Evolutionary conservation across 2,329 filamentous ascomycete genomes (phyloP), one percentile per base, ranked within the genome.

Genomic region (Claviceps citrina): DNA sequence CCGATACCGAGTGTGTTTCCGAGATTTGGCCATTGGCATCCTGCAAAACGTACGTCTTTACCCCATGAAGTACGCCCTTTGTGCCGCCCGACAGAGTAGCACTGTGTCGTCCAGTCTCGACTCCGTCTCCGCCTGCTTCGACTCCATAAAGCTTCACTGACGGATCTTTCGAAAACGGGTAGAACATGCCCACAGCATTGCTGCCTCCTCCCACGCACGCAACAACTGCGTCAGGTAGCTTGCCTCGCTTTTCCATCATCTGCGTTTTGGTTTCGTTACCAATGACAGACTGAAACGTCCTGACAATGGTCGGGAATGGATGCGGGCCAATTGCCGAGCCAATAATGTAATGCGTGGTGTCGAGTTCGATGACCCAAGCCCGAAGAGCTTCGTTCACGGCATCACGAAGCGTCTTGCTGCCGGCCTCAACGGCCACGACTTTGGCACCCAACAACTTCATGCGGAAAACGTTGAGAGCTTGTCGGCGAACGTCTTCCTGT

Each of bases 111-210:
- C 65, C 60, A 0, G 91, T 96, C 44, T 95, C 82, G 13, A 96
- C 56, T 45, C 91, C 91, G 52, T 96, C 91, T 45, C 91, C 91
- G 30, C 85, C 91, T 10, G 91, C 91, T 66, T 98, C 91, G 2
- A 98, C 87, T 48, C 91, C 91, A 10, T 96, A 69, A 3, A 95
- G 73, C 64, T 87, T 86, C 44, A 98, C 91, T 44, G 71, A 78
- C 0, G 72, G 71, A 53, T 98, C 89, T 31, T 85, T 77, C 46
- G 81, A 72, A 65, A 98, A 98, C 39, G 91, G 91, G 62, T 89
- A 93, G 68, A 98, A 98, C 87, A 96, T 98, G 64, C 91, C 91
- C 3, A 82, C 80, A 2, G 91, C 91, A 58, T 98, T 98, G 58
- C 80, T 87, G 43, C 91, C 91, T 49, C 91, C 91, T 41, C 91